Conservation (phyloP, 495 filamentous ascomycete genomes). For the Tuber umbilicatum region DNA sequence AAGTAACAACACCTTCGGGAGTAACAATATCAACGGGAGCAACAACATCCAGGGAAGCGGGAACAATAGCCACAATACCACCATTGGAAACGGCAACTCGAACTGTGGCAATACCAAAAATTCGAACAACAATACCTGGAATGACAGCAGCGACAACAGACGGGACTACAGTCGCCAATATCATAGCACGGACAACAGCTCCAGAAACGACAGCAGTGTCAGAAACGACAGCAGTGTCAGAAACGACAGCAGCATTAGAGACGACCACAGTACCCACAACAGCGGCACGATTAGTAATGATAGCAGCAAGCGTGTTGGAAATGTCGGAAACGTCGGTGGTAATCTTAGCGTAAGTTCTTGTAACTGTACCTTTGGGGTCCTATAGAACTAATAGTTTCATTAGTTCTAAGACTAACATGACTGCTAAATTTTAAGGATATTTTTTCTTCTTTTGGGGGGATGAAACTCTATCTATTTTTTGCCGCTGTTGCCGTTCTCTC, state of each 20-base stretch:
- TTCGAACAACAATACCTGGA: background rate
- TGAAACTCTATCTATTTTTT: background rate
- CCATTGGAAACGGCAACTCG: background rate
- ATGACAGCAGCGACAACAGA: background rate
- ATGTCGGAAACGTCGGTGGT: too few relatives aligned
- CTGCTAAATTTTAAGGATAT: background rate
- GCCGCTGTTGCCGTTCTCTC: background rate
- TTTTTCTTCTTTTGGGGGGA: background rate
- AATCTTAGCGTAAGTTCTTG: background rate
- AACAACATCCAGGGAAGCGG: too few relatives aligned
- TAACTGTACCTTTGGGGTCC: background rate
- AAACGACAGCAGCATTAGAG: too few relatives aligned
- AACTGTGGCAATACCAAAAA: background rate
- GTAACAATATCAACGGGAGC: background rate
- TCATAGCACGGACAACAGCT: too few relatives aligned
- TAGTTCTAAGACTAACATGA: background rate
- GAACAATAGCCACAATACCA: background rate
- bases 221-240: too few relatives aligned
- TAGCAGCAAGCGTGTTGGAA: too few relatives aligned
- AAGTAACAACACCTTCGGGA: background rate
- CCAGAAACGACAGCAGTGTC: too few relatives aligned
- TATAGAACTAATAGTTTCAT: background rate
- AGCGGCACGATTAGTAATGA: too few relatives aligned
- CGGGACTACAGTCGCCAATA: too few relatives aligned
- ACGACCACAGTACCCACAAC: too few relatives aligned